Evolutionary conservation across 371 early-diverging fungal genomes (phyloP), one percentile per base, ranked within the genome.

Genomic region (Capillidium rhysosporum): DNA sequence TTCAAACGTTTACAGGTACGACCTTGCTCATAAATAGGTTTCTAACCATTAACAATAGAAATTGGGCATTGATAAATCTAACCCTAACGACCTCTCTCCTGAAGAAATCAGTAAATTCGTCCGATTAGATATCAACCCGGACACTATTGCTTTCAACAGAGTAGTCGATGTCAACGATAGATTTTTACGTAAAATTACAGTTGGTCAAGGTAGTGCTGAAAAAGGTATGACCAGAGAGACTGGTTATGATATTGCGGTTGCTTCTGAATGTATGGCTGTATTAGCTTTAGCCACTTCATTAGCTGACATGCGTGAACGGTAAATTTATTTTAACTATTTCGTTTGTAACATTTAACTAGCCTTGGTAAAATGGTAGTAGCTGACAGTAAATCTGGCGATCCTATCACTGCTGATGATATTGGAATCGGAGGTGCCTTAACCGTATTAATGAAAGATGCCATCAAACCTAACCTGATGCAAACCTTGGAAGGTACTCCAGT

Each of bases 381-480:
- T 21, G 76, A 75, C 58, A 80, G 73, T 67, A 80, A 80, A 62
- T 38, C 65, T 0, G 96, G 92, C 18, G 73, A 73, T 12, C 91
- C 94, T 7, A 69, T 96, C 52, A 91, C 92, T 18, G 87, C 86
- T 20, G 96, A 96, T 70, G 96, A 96, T 61, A 66, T 96, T 39
- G 96, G 96, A 39, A 71, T 84, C 58, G 89, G 92, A 40, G 96
- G 96, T 54, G 96, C 96, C 1, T 69, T 96, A 57, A 81, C 94
- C 1, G 94, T 93, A 28, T 71, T 96, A 56, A 89, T 96, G 92
- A 91, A 89, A 70, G 94, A 96, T 61, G 93, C 96, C 31, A 88
- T 96, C 65, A 91, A 86, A 69, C 96, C 96, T 24, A 96, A 88
- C 56, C 64, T 96, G 67, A 92, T 96, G 96, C 96, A 96, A 66